phyloP scores from a whole-genome alignment of 768 basidiomycete genomes.

The Naganishia vaughanmartiniae region DNA sequence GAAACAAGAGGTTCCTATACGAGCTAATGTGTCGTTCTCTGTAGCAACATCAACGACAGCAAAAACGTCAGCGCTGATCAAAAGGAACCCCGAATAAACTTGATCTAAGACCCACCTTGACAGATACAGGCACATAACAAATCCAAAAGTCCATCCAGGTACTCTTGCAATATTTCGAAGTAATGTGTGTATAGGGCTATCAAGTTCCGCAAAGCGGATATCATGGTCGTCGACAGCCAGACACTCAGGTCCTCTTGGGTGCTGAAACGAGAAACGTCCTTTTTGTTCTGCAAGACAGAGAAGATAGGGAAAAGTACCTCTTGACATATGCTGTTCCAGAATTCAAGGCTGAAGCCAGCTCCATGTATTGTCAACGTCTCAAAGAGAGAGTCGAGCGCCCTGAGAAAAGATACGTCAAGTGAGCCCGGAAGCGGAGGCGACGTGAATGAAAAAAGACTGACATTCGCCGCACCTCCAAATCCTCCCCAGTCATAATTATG shows the following conservation, averaged over 20 bases:
- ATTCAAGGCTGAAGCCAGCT: slow-evolving; percentile 75
- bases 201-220: slow-evolving; percentile 90
- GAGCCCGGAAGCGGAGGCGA: slow-evolving; percentile 12
- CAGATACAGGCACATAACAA: slow-evolving; percentile 94
- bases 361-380: slow-evolving; percentile 89
- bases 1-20: slow-evolving; percentile 94
- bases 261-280: slow-evolving; percentile 86
- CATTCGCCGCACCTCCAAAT: slow-evolving; percentile 93
- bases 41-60: slow-evolving; percentile 21
- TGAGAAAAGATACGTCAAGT: slow-evolving; percentile 49
- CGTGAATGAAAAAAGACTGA: slow-evolving; percentile 56
- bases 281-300: slow-evolving; percentile 85
- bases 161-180: slow-evolving; percentile 83
- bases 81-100: not conserved
- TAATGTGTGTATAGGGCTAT: slow-evolving; percentile 94
- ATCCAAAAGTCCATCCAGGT: slow-evolving; percentile 89
- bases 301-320: slow-evolving; percentile 98
- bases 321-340: slow-evolving; percentile 97
- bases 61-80: not conserved
- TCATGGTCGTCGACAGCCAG: slow-evolving; percentile 98
- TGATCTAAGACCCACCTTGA: slow-evolving; percentile 70
- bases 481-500: slow-evolving; percentile 99
- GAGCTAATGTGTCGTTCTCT: slow-evolving; percentile 98
- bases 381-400: slow-evolving; percentile 95
- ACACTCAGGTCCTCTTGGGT: slow-evolving; percentile 99